A percentile compares a stretch with the other conserved stretches of the same genome.
Evolutionary conservation across 768 basidiomycete species (phyloP).

Genomic region (Sporobolomyces roseus): DNA sequence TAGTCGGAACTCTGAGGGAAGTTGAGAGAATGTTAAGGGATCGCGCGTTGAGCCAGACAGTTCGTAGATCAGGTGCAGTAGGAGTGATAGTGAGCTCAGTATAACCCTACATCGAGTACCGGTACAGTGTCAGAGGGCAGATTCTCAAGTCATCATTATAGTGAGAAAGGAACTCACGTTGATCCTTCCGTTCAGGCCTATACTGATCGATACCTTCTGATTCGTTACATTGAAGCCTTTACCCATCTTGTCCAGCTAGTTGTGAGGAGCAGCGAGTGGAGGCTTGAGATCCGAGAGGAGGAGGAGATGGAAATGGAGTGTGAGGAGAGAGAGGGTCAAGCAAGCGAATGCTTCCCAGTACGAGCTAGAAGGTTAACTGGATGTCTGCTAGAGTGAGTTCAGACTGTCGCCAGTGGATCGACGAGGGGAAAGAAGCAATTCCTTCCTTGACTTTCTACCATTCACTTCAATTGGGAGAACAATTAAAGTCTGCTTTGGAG

Average conservation of each 20-base stretch:
- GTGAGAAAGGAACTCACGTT: conserved; percentile 58
- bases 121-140: no score
- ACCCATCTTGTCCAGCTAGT: conserved; percentile 39
- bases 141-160: no score
- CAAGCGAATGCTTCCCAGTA: conserved; percentile 35
- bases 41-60: conserved; percentile 80
- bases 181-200: conserved; percentile 82
- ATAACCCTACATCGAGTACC: conserved; percentile 87
- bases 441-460: neutral
- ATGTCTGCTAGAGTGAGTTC: neutral
- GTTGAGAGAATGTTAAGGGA: conserved; percentile 51
- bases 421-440: neutral
- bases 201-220: conserved; percentile 90
- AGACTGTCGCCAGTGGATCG: conserved; percentile 17
- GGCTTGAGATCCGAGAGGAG: no score
- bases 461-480: neutral
- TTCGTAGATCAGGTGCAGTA: conserved; percentile 68
- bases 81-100: conserved; percentile 88
- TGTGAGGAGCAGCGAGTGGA: neutral
- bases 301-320: no score
- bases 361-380: neutral
- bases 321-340: conserved; percentile 19
- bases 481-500: no score
- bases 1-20: conserved; percentile 52
- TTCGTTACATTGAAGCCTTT: conserved; percentile 49